A percentile compares a stretch with the other conserved stretches of the same genome.
Evolutionary conservation across 2,329 filamentous ascomycete genomes (phyloP).

Genomic region (Atkinsonella texensis): DNA sequence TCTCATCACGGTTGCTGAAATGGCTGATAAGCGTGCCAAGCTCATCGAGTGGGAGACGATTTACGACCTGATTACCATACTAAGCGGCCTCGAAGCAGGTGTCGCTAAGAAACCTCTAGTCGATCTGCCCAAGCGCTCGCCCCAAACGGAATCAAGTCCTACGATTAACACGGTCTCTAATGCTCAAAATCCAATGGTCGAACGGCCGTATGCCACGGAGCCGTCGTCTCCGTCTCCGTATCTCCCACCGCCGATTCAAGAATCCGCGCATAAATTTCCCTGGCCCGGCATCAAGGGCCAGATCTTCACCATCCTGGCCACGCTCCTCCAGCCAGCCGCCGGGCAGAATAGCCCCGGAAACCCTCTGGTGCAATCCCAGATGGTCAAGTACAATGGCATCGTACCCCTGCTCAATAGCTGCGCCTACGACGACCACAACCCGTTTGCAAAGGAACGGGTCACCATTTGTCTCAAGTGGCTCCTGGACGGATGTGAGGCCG

Average conservation of each 20-base stretch:
- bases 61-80: constrained; percentile 75
- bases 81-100: constrained; percentile 77
- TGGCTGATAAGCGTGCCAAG: constrained; percentile 69
- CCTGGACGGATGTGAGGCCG: constrained; percentile 62
- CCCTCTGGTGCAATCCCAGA: constrained; percentile 73
- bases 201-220: constrained; percentile 46
- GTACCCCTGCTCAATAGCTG: constrained; percentile 83
- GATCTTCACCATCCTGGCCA: constrained; percentile 80
- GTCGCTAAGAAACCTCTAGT: constrained; percentile 72
- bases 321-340: constrained; percentile 72
- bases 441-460: constrained; percentile 84
- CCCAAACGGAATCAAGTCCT: constrained; percentile 11
- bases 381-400: constrained; percentile 74
- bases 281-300: constrained; percentile 78
- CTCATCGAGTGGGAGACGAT: constrained; percentile 87
- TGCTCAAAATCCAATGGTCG: constrained; percentile 32
- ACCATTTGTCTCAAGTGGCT: constrained; percentile 81
- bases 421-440: constrained; percentile 83
- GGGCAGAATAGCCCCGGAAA: constrained; percentile 50
- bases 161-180: constrained; percentile 17
- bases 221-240: constrained; percentile 21
- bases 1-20: constrained; percentile 78
- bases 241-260: constrained; percentile 39
- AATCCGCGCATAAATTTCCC: constrained; percentile 50
- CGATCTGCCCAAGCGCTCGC: constrained; percentile 22